phyloP scores from a whole-genome alignment of 768 basidiomycete species.

The Phaffia tasmanica region DNA sequence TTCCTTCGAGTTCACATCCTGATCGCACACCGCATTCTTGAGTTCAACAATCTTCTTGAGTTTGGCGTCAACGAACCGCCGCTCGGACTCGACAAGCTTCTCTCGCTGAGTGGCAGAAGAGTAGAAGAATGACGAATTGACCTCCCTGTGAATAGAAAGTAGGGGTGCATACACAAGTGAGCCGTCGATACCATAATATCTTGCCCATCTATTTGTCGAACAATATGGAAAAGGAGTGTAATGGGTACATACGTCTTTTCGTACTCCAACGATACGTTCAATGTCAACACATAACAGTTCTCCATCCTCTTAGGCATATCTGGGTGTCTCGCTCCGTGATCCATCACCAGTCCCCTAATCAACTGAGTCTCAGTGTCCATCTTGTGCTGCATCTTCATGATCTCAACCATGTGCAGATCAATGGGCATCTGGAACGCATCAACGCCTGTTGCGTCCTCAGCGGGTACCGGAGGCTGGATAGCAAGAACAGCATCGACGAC shows the following conservation, averaged over 20 bases:
- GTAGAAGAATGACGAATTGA: slow-evolving; percentile 99
- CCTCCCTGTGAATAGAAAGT: slow-evolving; percentile 54
- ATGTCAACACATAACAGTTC: slow-evolving; percentile 85
- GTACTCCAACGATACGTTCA: slow-evolving; percentile 97
- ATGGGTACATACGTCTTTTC: slow-evolving; percentile 83
- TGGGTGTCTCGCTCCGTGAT: slow-evolving; percentile 89
- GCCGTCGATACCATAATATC: no score
- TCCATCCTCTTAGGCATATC: slow-evolving; percentile 99
- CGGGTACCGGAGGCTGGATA: slow-evolving; percentile 56
- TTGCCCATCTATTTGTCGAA: neutral
- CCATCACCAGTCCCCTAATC: slow-evolving; percentile 85
- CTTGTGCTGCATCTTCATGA: slow-evolving; percentile 99
- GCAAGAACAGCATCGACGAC: slow-evolving; percentile 90
- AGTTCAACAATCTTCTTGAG: slow-evolving; percentile 92
- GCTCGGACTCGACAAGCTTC: slow-evolving; percentile 95
- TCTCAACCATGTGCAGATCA: slow-evolving; percentile 97
- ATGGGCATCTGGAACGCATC: slow-evolving; percentile 77
- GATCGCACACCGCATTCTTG: slow-evolving; percentile 92
- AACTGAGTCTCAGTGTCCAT: slow-evolving; percentile 95
- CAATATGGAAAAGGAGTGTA: neutral
- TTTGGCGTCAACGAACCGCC: slow-evolving; percentile 84
- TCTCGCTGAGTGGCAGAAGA: slow-evolving; percentile 96
- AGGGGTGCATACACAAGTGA: slow-evolving; percentile 2
- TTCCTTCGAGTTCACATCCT: slow-evolving; percentile 62
- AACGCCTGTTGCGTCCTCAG: slow-evolving; percentile 45